Conservation (phyloP, 140 eudicot species). For the Senecio squalidus region DNA sequence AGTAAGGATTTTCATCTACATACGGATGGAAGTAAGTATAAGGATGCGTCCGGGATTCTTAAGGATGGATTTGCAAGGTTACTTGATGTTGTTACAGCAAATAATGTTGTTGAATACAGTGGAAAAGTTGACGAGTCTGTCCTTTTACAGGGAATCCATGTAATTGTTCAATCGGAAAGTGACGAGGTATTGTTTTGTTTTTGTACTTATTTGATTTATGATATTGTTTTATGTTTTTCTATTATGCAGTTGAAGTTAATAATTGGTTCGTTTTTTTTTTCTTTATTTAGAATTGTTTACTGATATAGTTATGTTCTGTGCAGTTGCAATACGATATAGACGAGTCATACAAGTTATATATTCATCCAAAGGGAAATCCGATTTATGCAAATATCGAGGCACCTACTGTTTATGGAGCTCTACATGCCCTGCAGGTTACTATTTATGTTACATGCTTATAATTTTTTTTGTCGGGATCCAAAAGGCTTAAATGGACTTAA, state of each 20-base stretch:
- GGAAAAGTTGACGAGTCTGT: conserved; percentile 30
- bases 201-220: neutral
- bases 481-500: conserved; percentile 6
- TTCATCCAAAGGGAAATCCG: conserved; percentile 44
- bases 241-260: neutral
- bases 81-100: conserved; percentile 42
- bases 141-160: conserved; percentile 67
- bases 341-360: conserved; percentile 65
- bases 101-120: conserved; percentile 55
- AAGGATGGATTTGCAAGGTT: conserved; percentile 74
- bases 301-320: conserved; percentile 21
- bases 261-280: neutral
- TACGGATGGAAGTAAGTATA: conserved; percentile 58
- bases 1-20: conserved; percentile 56
- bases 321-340: conserved; percentile 84
- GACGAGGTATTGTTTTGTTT: conserved; percentile 54
- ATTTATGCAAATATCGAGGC: conserved; percentile 79
- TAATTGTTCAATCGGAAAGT: conserved; percentile 45
- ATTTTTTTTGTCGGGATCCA: neutral
- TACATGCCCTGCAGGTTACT: conserved; percentile 87
- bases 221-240: neutral
- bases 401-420: conserved; percentile 84
- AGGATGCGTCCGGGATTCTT: conserved; percentile 58
- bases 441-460: conserved; percentile 1
- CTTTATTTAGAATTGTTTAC: neutral